Evolutionary conservation across 2,329 filamentous ascomycete species (phyloP), one percentile per base, ranked within the genome.

Genomic region (Penicillium freii): DNA sequence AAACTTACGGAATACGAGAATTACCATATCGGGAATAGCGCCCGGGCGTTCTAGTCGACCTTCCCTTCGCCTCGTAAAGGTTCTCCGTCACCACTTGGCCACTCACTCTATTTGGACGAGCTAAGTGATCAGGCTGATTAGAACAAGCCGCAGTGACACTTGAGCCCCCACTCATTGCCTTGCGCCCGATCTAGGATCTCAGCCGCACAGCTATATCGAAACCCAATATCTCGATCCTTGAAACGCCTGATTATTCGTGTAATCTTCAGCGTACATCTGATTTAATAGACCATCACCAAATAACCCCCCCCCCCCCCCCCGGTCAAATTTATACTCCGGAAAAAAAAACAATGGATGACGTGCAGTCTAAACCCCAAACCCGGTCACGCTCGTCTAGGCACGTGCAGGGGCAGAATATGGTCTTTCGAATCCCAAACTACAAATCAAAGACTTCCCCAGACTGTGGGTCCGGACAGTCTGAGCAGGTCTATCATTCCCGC

Each of bases 401-500:
- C 36, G 57, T 66, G 58, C 63, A 67, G 50, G 65, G 67, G 43
- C 62, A 66, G 45, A 65, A 60, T 54, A 61, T 62, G 47, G 53
- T 66, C 27, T 71, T 71, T 54, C 69, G 68, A 9, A 49, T 70
- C 7, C 58, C 63, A 10, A 58, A 65, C 49, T 63, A 64, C 51
- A 57, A 57, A 45, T 34, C 53, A 19, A 36, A 58, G 5, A 39
- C 46, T n/a, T 19, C 34, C 36, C 23, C 42, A 23, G 21, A 45
- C 15, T 53, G 54, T 38, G 55, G 50, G 29, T 44, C 46, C n/a
- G 19, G 56, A 11, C 31, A 43, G 11, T 31, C 48, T 15, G 65
- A 64, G 17, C 59, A 54, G 27, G 55, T 59, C 40, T 73, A 65
- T 52, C 71, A 71, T 56, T 29, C 71, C 39, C 69, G 72, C 23